Percentiles rank a stretch among this genome's conserved stretches.
Conservation (phyloP, 75 land plant genomes). For the Pinus taeda region DNA sequence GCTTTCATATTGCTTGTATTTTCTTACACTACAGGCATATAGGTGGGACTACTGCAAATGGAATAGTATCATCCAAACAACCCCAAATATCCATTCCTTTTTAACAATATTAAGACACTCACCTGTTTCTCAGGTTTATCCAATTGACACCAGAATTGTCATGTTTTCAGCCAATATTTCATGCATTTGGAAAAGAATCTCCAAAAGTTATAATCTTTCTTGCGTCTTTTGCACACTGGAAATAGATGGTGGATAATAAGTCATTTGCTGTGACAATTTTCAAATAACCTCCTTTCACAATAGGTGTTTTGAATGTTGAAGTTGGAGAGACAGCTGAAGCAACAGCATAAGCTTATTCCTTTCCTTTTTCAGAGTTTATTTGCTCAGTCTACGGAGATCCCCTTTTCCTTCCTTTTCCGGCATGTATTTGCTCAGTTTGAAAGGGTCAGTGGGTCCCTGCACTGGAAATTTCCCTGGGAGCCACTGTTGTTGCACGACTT, state of each 20-base stretch:
- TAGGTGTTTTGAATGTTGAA: slow-evolving; percentile 14
- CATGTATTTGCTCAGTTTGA: too few relatives aligned
- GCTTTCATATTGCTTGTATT: too few relatives aligned
- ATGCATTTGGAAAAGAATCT: slow-evolving; percentile 83
- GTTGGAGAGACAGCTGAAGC: slow-evolving; percentile 16
- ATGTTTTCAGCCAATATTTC: slow-evolving; percentile 76
- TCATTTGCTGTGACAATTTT: slow-evolving; percentile 27
- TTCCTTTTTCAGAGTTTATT: too few relatives aligned
- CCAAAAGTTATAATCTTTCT: slow-evolving; percentile 77
- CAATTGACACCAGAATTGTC: slow-evolving; percentile 72
- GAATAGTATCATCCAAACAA: slow-evolving; percentile 1
- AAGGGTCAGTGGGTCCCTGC: slow-evolving; percentile 12
- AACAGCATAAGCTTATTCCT: slow-evolving; percentile 13
- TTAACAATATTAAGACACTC: slow-evolving; percentile 6
- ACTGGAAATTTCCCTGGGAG: slow-evolving; percentile 11
- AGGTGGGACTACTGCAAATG: background rate
- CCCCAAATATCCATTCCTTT: background rate
- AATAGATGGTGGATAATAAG: slow-evolving; percentile 21
- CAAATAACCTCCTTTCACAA: slow-evolving; percentile 23
- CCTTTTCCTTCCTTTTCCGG: background rate
- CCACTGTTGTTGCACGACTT: slow-evolving; percentile 15
- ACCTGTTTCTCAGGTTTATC: slow-evolving; percentile 83
- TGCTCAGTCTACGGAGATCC: background rate
- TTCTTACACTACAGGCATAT: too few relatives aligned
- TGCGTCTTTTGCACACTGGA: slow-evolving; percentile 57